Evolutionary conservation across 352 stramenopile genomes (phyloP).

Genomic region (Blastocystis sp.): DNA sequence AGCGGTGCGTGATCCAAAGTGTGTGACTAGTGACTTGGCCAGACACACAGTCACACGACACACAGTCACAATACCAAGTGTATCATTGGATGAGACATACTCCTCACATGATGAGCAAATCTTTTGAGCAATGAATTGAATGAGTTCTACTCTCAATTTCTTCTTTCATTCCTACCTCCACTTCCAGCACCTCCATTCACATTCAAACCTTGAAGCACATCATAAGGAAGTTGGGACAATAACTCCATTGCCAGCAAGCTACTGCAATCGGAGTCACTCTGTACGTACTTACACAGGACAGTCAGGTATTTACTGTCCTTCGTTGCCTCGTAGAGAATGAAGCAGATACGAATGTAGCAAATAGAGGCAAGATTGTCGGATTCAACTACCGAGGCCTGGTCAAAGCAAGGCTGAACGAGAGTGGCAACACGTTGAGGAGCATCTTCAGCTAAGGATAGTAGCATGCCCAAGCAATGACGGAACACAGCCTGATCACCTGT

Average conservation of each 20-base stretch:
- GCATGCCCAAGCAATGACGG: constrained; percentile 36
- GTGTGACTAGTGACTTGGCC: constrained; percentile 7
- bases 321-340: not conserved
- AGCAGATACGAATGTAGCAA: not conserved
- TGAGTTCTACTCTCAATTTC: not conserved
- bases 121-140: not conserved
- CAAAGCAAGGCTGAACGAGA: not conserved
- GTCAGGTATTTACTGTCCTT: not conserved
- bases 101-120: not conserved
- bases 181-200: not conserved
- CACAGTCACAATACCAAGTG: constrained; percentile 8
- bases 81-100: not conserved
- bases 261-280: not conserved
- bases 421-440: not conserved
- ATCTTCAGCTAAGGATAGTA: not conserved
- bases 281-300: not conserved
- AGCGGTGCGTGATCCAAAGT: not conserved
- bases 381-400: not conserved
- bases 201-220: not conserved
- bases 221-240: constrained; percentile 6
- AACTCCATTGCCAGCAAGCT: constrained; percentile 23
- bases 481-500: not conserved
- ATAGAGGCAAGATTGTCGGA: not conserved
- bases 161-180: not conserved
- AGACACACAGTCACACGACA: not conserved